phyloP scores from a whole-genome alignment of 495 filamentous ascomycete genomes.

The Aspergillus olivimuriae region DNA sequence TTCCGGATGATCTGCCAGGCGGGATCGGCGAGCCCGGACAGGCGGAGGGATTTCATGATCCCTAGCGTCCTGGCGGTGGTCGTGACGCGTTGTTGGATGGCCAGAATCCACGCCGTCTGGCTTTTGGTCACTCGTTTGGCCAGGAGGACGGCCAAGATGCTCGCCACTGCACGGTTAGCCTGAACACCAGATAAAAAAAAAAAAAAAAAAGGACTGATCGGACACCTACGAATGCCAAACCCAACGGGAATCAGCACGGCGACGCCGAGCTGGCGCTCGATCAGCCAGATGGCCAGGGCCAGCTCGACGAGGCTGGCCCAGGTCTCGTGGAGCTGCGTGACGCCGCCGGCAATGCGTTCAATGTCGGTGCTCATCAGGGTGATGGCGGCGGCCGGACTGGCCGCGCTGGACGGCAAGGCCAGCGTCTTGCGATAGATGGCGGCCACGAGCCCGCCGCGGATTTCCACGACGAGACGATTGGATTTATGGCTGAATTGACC shows the following conservation, averaged over 20 bases:
- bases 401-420: neutral
- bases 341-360: conserved; percentile 28
- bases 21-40: conserved; percentile 9
- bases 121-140: no score
- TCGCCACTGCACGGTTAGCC: neutral
- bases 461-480: neutral
- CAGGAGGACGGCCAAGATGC: no score
- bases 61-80: conserved; percentile 22
- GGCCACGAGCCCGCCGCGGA: neutral
- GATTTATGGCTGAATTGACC: neutral
- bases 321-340: conserved; percentile 32
- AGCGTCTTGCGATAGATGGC: neutral
- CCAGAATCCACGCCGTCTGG: conserved; percentile 46
- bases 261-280: conserved; percentile 43
- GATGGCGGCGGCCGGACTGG: conserved; percentile 19
- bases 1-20: neutral
- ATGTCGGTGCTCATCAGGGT: conserved; percentile 51
- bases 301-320: conserved; percentile 48
- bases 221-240: conserved; percentile 19
- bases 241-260: conserved; percentile 31
- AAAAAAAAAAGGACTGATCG: neutral
- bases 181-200: neutral
- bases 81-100: conserved; percentile 35
- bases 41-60: conserved; percentile 32
- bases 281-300: conserved; percentile 40